Evolutionary conservation across 345 rosid species (phyloP), one percentile per base, ranked within the genome.

Genomic region (Physaria fendleri): DNA sequence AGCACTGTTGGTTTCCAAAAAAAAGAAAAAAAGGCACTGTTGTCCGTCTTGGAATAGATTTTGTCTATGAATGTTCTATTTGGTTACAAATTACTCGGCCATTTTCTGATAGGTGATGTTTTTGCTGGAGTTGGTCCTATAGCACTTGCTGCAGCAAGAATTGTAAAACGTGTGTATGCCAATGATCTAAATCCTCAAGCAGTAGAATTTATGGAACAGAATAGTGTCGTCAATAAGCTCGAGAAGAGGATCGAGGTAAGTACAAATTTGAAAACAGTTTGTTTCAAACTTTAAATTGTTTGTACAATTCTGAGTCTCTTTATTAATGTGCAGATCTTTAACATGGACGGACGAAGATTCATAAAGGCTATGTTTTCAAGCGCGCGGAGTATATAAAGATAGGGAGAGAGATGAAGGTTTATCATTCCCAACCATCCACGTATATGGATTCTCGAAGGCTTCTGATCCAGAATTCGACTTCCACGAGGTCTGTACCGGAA

Each of bases 271-370:
- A 4, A 3, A 48, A 43, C 59, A 34, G 37, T 14, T 33, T 11
- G 18, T 8, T 21, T 5, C 13, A 47, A 14, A 25, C 11, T 55
- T 8, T 15, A 29, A 27, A 64, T 9, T 39, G 14, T 24, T 17
- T 5, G 5, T 44, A 15, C 16, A 62, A 5, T 30, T 48, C 48
- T 32, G 34, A 63, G 37, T 59, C 66, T 28, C 4, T 18, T n/a
- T 23, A 28, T 43, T 62, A 41, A 33, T 64, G 9, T 60, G 13
- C 58, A 92, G 95, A 79, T 85, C 41, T 85, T 74, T 66, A 88
- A 88, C 77, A 92, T 88, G 93, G 93, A 88, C 16, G 96, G 96
- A 47, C 72, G 96, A 69, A 79, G 96, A 76, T 91, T 91, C 76
- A 82, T 88, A 45, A 56, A 69, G 56, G 84, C 88, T 35, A 81